Percentiles rank a stretch among this genome's conserved stretches.
Conservation (phyloP, 2,329 filamentous ascomycete species). For the Peltaster fructicola region DNA sequence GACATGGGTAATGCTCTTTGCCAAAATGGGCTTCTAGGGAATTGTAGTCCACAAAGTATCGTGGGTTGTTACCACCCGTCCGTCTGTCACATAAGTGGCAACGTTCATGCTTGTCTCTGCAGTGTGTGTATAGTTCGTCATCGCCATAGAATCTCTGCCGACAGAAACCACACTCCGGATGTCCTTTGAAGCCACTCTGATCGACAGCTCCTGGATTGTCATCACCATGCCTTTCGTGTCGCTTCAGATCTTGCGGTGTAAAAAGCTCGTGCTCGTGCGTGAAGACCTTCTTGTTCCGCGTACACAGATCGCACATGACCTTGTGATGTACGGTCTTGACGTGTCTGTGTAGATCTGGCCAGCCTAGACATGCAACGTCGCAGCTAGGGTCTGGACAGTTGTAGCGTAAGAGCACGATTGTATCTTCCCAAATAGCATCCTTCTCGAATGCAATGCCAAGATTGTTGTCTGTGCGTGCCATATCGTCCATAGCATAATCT, state of each 20-base stretch:
- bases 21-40: conserved; percentile 73
- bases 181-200: conserved; percentile 90
- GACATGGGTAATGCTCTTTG: conserved; percentile 71
- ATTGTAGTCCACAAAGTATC: conserved; percentile 84
- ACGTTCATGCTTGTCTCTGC: conserved; percentile 80
- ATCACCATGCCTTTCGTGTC: conserved; percentile 80
- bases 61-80: conserved; percentile 47
- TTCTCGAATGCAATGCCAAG: conserved; percentile 86
- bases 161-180: conserved; percentile 89
- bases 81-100: conserved; percentile 83
- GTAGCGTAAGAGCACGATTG: conserved; percentile 70
- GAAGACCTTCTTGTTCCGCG: conserved; percentile 92
- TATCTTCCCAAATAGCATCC: conserved; percentile 79
- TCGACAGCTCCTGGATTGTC: conserved; percentile 76
- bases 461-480: conserved; percentile 63
- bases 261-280: conserved; percentile 96
- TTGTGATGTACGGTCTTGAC: conserved; percentile 69
- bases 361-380: conserved; percentile 68
- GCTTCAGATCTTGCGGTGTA: conserved; percentile 58
- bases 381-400: conserved; percentile 81
- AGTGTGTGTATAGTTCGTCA: conserved; percentile 87
- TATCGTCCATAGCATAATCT: conserved; percentile 58
- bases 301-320: conserved; percentile 80
- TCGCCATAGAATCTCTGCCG: conserved; percentile 84
- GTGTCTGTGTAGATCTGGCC: conserved; percentile 64